These are phyloP conservation scores for Clavariopsis aquatica DNA, from an alignment of 495 filamentous ascomycete genomes.

Conservation along the genomic window DNA sequence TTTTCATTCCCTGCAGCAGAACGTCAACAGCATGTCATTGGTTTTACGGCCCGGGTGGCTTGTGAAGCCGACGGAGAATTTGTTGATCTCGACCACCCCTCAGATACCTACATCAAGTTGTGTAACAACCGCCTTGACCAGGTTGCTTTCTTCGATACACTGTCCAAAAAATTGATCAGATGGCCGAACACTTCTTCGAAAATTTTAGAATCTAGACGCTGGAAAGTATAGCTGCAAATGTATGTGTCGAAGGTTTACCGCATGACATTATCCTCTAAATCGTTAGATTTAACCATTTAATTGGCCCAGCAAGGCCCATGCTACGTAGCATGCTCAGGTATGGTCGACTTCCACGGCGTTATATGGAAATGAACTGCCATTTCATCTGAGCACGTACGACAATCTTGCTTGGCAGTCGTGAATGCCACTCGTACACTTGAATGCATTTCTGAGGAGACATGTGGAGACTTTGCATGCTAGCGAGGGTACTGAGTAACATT, in stretches of 20 bases:
- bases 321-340: background rate
- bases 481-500: background rate
- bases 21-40: constrained; percentile 4
- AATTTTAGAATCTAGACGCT: background rate
- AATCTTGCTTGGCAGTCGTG: background rate
- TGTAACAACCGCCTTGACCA: constrained; percentile 9
- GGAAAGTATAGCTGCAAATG: background rate
- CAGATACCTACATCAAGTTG: constrained; percentile 10
- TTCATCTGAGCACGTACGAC: background rate
- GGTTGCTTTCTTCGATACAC: background rate
- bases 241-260: background rate
- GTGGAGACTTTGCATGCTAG: constrained; percentile 6
- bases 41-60: constrained; percentile 1
- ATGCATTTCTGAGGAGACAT: background rate
- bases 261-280: background rate
- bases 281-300: background rate
- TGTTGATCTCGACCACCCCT: constrained; percentile 10
- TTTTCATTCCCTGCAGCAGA: constrained; percentile 9
- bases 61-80: constrained; percentile 18
- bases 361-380: background rate
- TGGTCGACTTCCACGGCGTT: background rate
- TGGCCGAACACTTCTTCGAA: background rate
- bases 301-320: background rate
- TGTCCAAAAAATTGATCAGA: background rate
- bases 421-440: background rate